Evolutionary conservation across 805 yeast species (phyloP).

Genomic region (Starmerella roubikii): DNA sequence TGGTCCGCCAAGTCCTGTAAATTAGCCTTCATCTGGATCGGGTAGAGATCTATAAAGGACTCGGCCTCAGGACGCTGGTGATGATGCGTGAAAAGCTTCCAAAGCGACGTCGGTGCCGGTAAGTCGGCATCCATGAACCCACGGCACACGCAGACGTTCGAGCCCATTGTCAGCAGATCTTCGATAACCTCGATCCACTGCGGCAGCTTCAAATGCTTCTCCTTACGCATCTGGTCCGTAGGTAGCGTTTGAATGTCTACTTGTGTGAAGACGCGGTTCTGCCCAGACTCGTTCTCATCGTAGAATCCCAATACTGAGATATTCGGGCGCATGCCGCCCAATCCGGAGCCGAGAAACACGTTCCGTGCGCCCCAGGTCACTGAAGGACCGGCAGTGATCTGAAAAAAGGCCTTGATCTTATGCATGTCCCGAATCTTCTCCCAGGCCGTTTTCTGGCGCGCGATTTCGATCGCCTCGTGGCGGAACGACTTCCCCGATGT

Average conservation of each 20-base stretch:
- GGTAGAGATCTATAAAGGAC: conserved; percentile 69
- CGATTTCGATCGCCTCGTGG: conserved; percentile 51
- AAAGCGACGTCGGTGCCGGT: conserved; percentile 32
- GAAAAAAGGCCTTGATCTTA: conserved; percentile 84
- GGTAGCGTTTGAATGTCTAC: conserved; percentile 41
- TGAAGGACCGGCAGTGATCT: conserved; percentile 74
- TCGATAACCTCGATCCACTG: conserved; percentile 92
- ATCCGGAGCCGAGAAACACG: conserved; percentile 80
- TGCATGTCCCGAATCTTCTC: conserved; percentile 61
- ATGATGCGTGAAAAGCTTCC: conserved; percentile 23
- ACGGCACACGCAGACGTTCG: conserved; percentile 86
- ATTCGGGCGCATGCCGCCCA: conserved; percentile 98
- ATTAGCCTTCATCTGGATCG: conserved; percentile 90
- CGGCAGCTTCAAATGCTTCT: conserved; percentile 49
- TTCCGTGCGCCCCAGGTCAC: conserved; percentile 93
- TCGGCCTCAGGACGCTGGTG: conserved; percentile 10
- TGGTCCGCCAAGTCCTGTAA: conserved; percentile 51
- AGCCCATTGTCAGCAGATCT: conserved; percentile 74
- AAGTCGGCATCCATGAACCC: conserved; percentile 58
- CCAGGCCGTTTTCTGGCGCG: conserved; percentile 72
- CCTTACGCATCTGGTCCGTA: conserved; percentile 66
- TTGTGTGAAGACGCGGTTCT: conserved; percentile 14
- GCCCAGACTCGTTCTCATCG: conserved; percentile 34
- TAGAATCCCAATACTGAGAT: conserved; percentile 85
- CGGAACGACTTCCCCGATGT: conserved; percentile 35